phyloP scores from a whole-genome alignment of 495 filamentous ascomycete species.

The Aspergillus kassunensis region DNA sequence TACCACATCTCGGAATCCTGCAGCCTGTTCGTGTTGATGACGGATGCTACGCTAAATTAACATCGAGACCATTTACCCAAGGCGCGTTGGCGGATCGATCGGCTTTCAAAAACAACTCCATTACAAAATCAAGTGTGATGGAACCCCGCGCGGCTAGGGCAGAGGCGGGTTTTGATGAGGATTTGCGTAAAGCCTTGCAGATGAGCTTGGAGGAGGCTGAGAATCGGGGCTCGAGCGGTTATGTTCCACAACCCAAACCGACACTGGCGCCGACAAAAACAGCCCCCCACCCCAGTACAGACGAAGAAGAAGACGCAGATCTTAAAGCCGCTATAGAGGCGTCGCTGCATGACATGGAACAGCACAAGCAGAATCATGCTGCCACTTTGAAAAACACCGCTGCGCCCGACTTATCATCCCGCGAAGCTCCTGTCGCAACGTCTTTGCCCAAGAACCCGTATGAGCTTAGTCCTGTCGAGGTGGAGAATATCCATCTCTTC shows the following conservation, averaged over 20 bases:
- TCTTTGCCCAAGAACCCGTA: slow-evolving; percentile 79
- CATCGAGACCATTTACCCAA: slow-evolving; percentile 58
- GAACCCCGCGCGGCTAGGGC: slow-evolving; percentile 84
- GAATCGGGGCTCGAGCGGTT: slow-evolving; percentile 64
- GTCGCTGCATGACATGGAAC: slow-evolving; percentile 95
- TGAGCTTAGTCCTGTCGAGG: slow-evolving; percentile 89
- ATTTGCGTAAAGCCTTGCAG: slow-evolving; percentile 84
- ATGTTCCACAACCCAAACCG: slow-evolving; percentile 58
- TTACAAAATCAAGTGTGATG: slow-evolving; percentile 61
- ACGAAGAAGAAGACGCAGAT: slow-evolving; percentile 75
- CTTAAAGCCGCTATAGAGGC: slow-evolving; percentile 94
- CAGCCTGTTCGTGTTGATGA: slow-evolving; percentile 95
- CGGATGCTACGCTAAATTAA: slow-evolving; percentile 87
- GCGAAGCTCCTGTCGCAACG: slow-evolving; percentile 25
- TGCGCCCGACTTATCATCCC: slow-evolving; percentile 29
- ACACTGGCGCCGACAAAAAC: slow-evolving; percentile 29
- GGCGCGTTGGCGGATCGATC: slow-evolving; percentile 41
- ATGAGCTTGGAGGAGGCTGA: slow-evolving; percentile 96
- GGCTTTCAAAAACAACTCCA: slow-evolving; percentile 49
- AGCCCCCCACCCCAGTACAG: slow-evolving; percentile 12
- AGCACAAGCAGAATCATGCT: slow-evolving; percentile 89
- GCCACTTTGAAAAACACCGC: slow-evolving; percentile 67
- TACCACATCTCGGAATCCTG: slow-evolving; percentile 89
- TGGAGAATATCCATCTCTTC: slow-evolving; percentile 97
- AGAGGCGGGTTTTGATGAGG: slow-evolving; percentile 88